These are phyloP conservation scores for Neofusicoccum parvum DNA, from an alignment of 2,329 filamentous ascomycete genomes.

Conservation along the genomic window DNA sequence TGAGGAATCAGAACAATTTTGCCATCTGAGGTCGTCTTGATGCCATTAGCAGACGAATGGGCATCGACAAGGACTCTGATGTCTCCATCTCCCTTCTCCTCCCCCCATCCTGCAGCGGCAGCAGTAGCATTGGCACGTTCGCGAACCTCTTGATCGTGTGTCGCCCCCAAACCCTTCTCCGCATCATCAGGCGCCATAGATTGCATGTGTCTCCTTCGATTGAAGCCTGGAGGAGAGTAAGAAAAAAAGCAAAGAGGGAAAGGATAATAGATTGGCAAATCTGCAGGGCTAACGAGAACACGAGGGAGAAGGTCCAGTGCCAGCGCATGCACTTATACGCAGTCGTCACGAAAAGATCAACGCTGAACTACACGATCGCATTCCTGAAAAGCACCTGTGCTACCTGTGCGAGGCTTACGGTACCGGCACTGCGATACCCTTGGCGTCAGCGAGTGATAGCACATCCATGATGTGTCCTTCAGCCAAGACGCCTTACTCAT, in stretches of 20 bases:
- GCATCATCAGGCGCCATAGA: background rate
- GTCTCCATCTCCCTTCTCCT: background rate
- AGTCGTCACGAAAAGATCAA: too few relatives aligned
- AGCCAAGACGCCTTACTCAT: too few relatives aligned
- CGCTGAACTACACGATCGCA: too few relatives aligned
- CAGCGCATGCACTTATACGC: background rate
- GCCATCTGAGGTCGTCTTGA: slow-evolving; percentile 41
- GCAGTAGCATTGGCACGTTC: background rate
- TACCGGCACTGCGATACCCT: too few relatives aligned
- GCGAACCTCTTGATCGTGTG: background rate
- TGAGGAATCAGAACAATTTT: slow-evolving; percentile 57
- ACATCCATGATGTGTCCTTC: too few relatives aligned
- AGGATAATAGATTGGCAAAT: background rate
- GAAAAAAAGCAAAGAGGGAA: background rate
- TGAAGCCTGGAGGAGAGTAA: background rate
- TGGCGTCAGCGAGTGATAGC: too few relatives aligned
- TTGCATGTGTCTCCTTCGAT: background rate
- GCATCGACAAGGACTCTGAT: background rate
- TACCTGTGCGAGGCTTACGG: too few relatives aligned
- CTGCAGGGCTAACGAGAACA: background rate
- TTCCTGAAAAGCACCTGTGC: too few relatives aligned
- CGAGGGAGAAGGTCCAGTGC: background rate
- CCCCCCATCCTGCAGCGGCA: background rate
- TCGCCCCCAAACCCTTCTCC: background rate
- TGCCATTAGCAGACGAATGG: slow-evolving; percentile 11